phyloP scores from a whole-genome alignment of 306 rosid genomes.

The Medicago ruthenica region DNA sequence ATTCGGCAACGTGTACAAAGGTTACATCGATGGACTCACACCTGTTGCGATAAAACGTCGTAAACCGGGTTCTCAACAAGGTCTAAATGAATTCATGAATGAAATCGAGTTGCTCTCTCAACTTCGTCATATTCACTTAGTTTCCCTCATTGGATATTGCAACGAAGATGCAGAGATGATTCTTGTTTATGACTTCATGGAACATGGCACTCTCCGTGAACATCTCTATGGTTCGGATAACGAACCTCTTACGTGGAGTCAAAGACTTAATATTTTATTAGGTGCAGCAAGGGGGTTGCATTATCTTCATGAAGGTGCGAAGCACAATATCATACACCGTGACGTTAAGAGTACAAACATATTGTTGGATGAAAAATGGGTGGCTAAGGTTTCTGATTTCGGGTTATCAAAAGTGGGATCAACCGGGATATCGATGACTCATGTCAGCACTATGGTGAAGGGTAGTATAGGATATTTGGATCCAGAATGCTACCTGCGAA shows the following conservation, averaged over 20 bases:
- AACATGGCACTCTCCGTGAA: conserved; percentile 44
- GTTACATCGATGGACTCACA: conserved; percentile 1
- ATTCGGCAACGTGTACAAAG: conserved; percentile 49
- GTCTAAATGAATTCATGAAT: conserved; percentile 24
- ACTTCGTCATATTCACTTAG: conserved; percentile 43
- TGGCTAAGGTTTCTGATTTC: conserved; percentile 49
- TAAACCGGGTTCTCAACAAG: conserved; percentile 42
- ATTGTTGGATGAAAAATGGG: conserved; percentile 47
- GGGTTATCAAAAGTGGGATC: conserved; percentile 48
- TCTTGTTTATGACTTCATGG: conserved; percentile 47
- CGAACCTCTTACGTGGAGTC: conserved; percentile 39
- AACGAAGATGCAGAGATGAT: conserved; percentile 44
- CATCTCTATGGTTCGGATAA: conserved; percentile 38
- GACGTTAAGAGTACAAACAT: conserved; percentile 54
- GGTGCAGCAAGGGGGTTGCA: conserved; percentile 51
- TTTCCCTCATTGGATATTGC: conserved; percentile 40
- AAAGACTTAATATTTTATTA: conserved; percentile 35
- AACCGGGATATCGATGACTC: not conserved
- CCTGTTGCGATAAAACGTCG: conserved; percentile 35
- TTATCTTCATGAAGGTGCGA: conserved; percentile 48
- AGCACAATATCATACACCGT: conserved; percentile 47
- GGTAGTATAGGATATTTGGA: conserved; percentile 36
- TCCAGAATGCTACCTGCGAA: conserved; percentile 27
- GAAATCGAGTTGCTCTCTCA: conserved; percentile 45
- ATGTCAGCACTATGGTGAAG: conserved; percentile 29